These are phyloP conservation scores for Gaeumannomyces sp. DNA, from an alignment of 2,329 filamentous ascomycete species.

Conservation along the genomic window DNA sequence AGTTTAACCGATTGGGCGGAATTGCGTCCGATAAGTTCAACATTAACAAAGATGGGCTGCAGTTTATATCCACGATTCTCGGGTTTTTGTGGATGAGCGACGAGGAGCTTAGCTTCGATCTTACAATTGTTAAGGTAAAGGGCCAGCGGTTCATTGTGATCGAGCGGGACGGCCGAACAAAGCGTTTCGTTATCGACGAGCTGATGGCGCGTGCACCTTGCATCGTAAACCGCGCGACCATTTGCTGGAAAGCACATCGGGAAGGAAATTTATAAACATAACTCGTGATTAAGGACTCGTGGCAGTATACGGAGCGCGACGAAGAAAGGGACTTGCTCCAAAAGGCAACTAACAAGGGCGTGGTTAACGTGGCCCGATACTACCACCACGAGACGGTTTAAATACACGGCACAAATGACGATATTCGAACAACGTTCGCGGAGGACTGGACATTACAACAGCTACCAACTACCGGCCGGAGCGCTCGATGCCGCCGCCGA, in stretches of 20 bases:
- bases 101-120: too few relatives aligned
- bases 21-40: too few relatives aligned
- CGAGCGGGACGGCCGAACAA: constrained; percentile 26
- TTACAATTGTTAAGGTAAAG: constrained; percentile 8
- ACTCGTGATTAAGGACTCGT: constrained; percentile 34
- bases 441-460: constrained; percentile 27
- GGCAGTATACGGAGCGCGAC: constrained; percentile 2
- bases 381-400: constrained; percentile 12
- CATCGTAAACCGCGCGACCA: constrained; percentile 34
- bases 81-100: too few relatives aligned
- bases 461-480: constrained; percentile 26
- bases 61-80: too few relatives aligned
- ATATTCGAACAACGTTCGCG: constrained; percentile 27
- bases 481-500: constrained; percentile 12
- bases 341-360: neutral
- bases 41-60: too few relatives aligned
- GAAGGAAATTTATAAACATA: constrained; percentile 24
- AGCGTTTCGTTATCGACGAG: constrained; percentile 34
- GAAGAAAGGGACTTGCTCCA: neutral
- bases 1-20: too few relatives aligned
- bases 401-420: constrained; percentile 9
- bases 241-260: constrained; percentile 36
- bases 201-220: constrained; percentile 27
- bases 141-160: constrained; percentile 33
- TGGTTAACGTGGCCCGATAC: constrained; percentile 12